Percentiles rank a stretch among this genome's conserved stretches.
phyloP scores from a whole-genome alignment of 345 rosid species.

The Kernera saxatilis region DNA sequence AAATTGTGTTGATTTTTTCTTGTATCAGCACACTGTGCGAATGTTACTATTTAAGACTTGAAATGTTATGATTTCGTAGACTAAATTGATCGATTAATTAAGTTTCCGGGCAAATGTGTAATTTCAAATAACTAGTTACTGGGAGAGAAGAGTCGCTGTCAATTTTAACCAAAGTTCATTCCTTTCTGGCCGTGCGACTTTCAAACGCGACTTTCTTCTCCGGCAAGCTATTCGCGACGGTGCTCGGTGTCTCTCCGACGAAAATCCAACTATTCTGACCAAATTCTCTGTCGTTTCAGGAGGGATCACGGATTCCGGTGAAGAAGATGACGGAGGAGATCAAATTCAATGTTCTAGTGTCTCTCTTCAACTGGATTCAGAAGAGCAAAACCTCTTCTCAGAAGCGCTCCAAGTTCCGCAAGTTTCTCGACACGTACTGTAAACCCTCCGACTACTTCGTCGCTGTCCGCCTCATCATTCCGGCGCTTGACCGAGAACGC shows the following conservation, averaged over 20 bases:
- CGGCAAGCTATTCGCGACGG: conserved; percentile 18
- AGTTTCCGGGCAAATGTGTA: not conserved
- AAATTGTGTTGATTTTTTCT: no score
- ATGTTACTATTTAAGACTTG: no score
- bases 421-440: conserved; percentile 82
- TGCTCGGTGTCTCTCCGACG: not conserved
- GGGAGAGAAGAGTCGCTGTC: not conserved
- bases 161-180: not conserved
- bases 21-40: no score
- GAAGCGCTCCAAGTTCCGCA: conserved; percentile 88
- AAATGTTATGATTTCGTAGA: not conserved
- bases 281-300: no score
- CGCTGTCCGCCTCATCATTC: conserved; percentile 74
- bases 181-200: not conserved
- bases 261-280: not conserved
- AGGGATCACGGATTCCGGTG: not conserved
- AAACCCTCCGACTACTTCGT: conserved; percentile 60
- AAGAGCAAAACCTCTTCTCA: conserved; percentile 56
- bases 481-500: conserved; percentile 80
- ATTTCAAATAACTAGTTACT: not conserved
- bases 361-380: conserved; percentile 89
- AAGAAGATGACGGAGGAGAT: conserved; percentile 43
- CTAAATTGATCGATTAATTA: not conserved
- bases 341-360: conserved; percentile 62
- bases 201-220: conserved; percentile 20